Base-by-base conservation (phyloP, 768 basidiomycete species). In the Mycena sanguinolenta region DNA sequence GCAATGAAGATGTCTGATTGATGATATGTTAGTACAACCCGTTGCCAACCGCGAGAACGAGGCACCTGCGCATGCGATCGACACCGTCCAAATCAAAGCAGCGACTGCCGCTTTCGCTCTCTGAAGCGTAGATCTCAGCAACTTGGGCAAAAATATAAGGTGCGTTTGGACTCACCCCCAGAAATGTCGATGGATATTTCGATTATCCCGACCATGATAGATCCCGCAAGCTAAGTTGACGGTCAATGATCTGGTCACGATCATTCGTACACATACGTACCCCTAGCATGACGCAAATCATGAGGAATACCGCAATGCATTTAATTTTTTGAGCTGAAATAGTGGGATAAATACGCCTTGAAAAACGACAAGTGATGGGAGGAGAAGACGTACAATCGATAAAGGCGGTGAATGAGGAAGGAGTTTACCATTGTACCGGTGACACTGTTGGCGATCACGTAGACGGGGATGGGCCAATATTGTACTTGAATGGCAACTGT, bases 1-100 rank as follows among this genome's bases (percentile, higher is more conserved):
- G 65, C 30, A 49, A 66, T 59, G n/a, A 28, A 28, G 4, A 66
- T 39, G 28, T 66, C 65, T 66, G 16, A 42, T 58, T 7, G 16
- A 38, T 0, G 21, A 19, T 23, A 19, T n/a, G 13, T 44, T 25
- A 44, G 25, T 4, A 4, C 19, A 19, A 10, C 21, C 25, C 5
- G n/a, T 1, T 21, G 23, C 1, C 4, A 46, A 30, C n/a, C 8
- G 27, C 25, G 17, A 38, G 0, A 30, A 7, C 23, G 28, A 21
- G 17, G 5, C 39, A 44, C 58, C 58, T 32, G 28, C 59, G 6
- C 23, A 8, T 28, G 59, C 59, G 4, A 36, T 60, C 2, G 25
- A 42, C 12, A 49, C 59, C 13, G 44, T 60, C 32, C 30, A 60
- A 25, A 60, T 46, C 59, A 60, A 9, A 2, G 23, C 59, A 21